These are phyloP conservation scores for Exophiala calicioides DNA, from an alignment of 2,329 filamentous ascomycete species.

Conservation along the genomic window DNA sequence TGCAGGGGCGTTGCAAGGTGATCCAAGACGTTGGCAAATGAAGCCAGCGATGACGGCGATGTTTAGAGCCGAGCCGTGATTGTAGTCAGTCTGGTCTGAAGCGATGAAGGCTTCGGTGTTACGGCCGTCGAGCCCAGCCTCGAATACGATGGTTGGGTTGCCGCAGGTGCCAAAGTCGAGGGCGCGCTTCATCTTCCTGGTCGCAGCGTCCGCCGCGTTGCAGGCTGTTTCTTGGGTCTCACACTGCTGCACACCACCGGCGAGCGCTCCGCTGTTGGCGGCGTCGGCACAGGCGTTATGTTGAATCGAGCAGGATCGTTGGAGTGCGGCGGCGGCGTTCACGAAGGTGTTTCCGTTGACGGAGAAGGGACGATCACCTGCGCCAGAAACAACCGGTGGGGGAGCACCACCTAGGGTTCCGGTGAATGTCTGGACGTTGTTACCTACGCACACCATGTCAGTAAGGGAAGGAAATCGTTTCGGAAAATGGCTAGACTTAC, in stretches of 20 bases:
- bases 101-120: conserved; percentile 47
- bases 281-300: conserved; percentile 60
- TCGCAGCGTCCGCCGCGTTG: conserved; percentile 6
- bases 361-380: conserved; percentile 57
- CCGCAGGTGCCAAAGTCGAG: conserved; percentile 47
- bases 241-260: conserved; percentile 8
- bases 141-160: conserved; percentile 54
- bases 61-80: conserved; percentile 55
- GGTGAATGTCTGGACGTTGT: conserved; percentile 39
- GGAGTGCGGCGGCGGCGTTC: conserved; percentile 56
- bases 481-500: not conserved
- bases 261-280: conserved; percentile 9
- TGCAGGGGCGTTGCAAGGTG: conserved; percentile 37
- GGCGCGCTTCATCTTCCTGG: conserved; percentile 32
- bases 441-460: not conserved
- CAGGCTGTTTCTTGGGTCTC: conserved; percentile 13
- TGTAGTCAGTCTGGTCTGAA: conserved; percentile 47
- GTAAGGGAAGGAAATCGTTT: not conserved
- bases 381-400: conserved; percentile 54
- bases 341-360: conserved; percentile 62
- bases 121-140: conserved; percentile 50
- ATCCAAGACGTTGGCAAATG: conserved; percentile 48
- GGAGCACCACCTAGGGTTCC: conserved; percentile 55
- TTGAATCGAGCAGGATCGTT: conserved; percentile 65
- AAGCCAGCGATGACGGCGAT: conserved; percentile 53